Evolutionary conservation across 1,284 basidiomycete genomes (phyloP), one percentile per base, ranked within the genome.

Genomic region (Termitomyces sp.): DNA sequence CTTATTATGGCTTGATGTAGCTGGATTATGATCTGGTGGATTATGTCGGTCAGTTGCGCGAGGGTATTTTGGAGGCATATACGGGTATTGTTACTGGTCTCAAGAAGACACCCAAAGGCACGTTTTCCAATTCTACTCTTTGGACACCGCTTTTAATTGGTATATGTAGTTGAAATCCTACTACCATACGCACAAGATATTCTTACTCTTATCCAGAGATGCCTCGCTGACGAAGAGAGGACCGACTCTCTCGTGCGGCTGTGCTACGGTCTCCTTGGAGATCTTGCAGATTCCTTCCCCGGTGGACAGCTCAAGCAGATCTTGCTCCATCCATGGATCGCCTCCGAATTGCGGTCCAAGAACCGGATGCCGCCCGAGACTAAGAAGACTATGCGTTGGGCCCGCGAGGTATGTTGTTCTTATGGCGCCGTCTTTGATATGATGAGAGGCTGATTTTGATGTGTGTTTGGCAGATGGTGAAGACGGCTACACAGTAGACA

Each of bases 51-150:
- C 83, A 84, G 52, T 81, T 99, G 58, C 86, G 96, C 39, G 96
- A 99, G 68, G 93, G 94, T 43, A 98, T 99, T 61, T 78, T 98
- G 40, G 97, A 99, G 70, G 95, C 96, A 3, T 98, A 98, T 67
- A 95, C 92, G 8, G 95, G 97, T 46, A 90, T 98, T 60, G 86
- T 98, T 56, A 89, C 92, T 45, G 94, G 92, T 6, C 77, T 98
- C 68, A 94, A 95, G 74, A 83, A 85, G 60, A 90, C 88, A 4
- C 83, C 88, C 38, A 88, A 92, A 71, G 78, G 89, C 88, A 30
- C 13, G 40, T 12, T 13, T 10, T 10, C 12, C 12, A 34, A 28
- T 21, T 64, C 73, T 68, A 5, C 33, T 50, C 17, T 36, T 2
- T 2, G 13, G 9, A 13, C 58, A 30, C 26, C 30, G n/a, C 2